Evolutionary conservation across 2,329 filamentous ascomycete genomes (phyloP).

Genomic region (Didymellaceae sp.): DNA sequence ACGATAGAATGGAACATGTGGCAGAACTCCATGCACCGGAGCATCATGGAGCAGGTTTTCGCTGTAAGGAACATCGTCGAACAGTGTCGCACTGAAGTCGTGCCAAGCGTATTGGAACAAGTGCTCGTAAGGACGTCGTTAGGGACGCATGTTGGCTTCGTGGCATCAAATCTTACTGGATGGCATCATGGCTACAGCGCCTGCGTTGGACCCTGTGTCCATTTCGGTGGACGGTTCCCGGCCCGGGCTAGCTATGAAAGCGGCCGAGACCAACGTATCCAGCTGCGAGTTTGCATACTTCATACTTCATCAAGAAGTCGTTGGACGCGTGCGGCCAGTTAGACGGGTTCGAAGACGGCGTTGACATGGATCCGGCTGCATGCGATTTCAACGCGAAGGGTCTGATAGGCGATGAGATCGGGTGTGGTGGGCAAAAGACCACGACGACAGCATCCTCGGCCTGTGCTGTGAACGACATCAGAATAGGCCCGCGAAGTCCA

Average conservation of each 20-base stretch:
- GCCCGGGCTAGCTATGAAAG: constrained; percentile 37
- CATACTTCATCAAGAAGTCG: constrained; percentile 21
- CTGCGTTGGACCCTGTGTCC: constrained; percentile 29
- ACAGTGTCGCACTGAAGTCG: constrained; percentile 38
- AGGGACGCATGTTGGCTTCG: constrained; percentile 42
- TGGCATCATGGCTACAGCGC: constrained; percentile 41
- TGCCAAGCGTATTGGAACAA: constrained; percentile 44
- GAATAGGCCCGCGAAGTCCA: constrained; percentile 1
- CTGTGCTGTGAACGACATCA: constrained; percentile 6
- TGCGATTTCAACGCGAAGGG: constrained; percentile 31
- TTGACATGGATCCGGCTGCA: constrained; percentile 26
- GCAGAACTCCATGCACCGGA: constrained; percentile 38
- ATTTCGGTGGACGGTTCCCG: constrained; percentile 27
- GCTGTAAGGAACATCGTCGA: constrained; percentile 37
- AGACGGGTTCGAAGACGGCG: constrained; percentile 42
- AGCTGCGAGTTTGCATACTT: constrained; percentile 34
- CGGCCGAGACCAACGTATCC: constrained; percentile 15
- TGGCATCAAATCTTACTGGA: constrained; percentile 36
- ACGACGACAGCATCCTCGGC: constrained; percentile 21
- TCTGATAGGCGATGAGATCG: constrained; percentile 22
- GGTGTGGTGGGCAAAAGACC: constrained; percentile 16
- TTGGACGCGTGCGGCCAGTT: constrained; percentile 33
- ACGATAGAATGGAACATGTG: constrained; percentile 33
- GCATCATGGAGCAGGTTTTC: constrained; percentile 40
- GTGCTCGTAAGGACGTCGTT: constrained; percentile 28